Conservation (phyloP, 2,329 filamentous ascomycete species). For the Aureobasidium sp. region DNA sequence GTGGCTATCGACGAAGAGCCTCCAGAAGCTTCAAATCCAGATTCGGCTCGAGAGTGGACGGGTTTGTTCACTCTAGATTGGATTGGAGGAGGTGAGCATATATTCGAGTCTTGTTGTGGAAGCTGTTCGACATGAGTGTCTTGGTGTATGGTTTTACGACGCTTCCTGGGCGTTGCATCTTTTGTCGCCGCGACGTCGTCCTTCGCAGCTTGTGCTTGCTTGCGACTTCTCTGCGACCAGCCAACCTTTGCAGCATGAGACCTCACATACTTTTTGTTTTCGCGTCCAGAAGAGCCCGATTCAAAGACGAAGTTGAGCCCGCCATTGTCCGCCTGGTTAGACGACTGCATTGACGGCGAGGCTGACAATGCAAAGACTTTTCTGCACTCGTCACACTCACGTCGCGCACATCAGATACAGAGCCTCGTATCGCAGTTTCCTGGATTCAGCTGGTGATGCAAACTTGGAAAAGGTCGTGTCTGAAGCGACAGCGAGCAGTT, state of each 20-base stretch:
- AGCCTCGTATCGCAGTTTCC: neutral
- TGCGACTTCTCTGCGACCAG: constrained; percentile 7
- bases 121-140: neutral
- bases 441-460: neutral
- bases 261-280: constrained; percentile 8
- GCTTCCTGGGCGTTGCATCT: neutral
- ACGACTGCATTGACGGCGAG: neutral
- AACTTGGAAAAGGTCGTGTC: neutral
- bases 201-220: neutral
- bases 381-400: neutral
- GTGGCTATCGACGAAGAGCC: neutral
- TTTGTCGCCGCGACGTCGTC: neutral
- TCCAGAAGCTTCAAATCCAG: neutral
- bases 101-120: neutral
- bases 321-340: neutral
- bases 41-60: neutral
- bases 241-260: constrained; percentile 10
- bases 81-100: neutral
- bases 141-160: neutral
- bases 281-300: constrained; percentile 5
- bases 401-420: neutral
- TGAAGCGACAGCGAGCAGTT: neutral
- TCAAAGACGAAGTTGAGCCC: constrained; percentile 11
- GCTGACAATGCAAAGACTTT: neutral
- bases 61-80: neutral